These are phyloP conservation scores for Cylindrodendrum hubeiense DNA, from an alignment of 2,329 filamentous ascomycete genomes.

Conservation along the genomic window DNA sequence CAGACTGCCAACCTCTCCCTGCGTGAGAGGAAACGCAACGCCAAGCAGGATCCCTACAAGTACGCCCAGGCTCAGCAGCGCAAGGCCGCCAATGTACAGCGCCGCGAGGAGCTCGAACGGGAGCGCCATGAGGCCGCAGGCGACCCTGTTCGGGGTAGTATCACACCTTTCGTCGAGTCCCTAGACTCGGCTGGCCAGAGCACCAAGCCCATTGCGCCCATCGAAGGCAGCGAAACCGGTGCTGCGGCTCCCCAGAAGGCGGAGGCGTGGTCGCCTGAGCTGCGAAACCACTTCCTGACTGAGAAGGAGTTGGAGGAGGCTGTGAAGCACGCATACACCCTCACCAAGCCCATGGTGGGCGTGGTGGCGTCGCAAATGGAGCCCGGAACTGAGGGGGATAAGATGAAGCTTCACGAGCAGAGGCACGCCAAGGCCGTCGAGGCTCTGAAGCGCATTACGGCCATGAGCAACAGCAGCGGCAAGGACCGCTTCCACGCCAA, in stretches of 20 bases:
- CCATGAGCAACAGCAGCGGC: slow-evolving; percentile 80
- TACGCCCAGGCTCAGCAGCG: slow-evolving; percentile 85
- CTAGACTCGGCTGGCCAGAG: slow-evolving; percentile 75
- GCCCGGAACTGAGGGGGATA: slow-evolving; percentile 52
- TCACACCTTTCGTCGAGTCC: slow-evolving; percentile 86
- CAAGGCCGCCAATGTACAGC: slow-evolving; percentile 84
- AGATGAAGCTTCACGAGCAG: slow-evolving; percentile 60
- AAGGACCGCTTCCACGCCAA: slow-evolving; percentile 86
- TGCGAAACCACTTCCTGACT: slow-evolving; percentile 83
- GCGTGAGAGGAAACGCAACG: slow-evolving; percentile 73
- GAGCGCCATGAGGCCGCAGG: slow-evolving; percentile 76
- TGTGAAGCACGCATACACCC: slow-evolving; percentile 73
- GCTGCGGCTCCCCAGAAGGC: slow-evolving; percentile 55
- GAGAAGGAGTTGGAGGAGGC: slow-evolving; percentile 75
- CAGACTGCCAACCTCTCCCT: slow-evolving; percentile 74
- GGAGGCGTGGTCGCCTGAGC: slow-evolving; percentile 58
- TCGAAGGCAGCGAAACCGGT: slow-evolving; percentile 57
- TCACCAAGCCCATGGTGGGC: slow-evolving; percentile 71
- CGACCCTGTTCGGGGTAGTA: slow-evolving; percentile 81
- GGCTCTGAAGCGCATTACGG: slow-evolving; percentile 84
- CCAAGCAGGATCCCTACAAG: slow-evolving; percentile 84
- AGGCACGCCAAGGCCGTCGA: slow-evolving; percentile 77
- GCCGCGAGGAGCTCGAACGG: slow-evolving; percentile 76
- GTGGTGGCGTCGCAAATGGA: slow-evolving; percentile 54
- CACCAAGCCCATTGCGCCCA: slow-evolving; percentile 48